Percentiles rank a stretch among this genome's conserved stretches.
Conservation (phyloP, 75 land plant species). For the Larix kaempferi region DNA sequence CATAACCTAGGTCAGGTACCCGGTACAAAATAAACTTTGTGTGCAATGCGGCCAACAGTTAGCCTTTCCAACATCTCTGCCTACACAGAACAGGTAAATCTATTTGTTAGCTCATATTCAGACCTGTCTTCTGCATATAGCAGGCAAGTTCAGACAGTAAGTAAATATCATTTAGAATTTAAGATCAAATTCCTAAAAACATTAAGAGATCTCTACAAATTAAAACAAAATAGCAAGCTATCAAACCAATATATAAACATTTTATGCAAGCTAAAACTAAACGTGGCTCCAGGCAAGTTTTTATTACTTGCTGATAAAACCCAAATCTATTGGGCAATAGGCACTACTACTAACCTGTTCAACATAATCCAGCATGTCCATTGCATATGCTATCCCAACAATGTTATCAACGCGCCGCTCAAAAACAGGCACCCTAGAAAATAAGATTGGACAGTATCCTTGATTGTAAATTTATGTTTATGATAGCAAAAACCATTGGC, state of each 20-base stretch:
- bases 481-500: not conserved
- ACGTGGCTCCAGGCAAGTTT: not conserved
- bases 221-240: not conserved
- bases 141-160: not conserved
- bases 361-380: conserved; percentile 92
- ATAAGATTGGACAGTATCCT: not conserved
- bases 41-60: conserved; percentile 83
- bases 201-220: not conserved
- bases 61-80: conserved; percentile 72
- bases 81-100: conserved; percentile 40
- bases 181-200: not conserved
- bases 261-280: not conserved
- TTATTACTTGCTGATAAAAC: not conserved
- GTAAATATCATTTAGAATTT: not conserved
- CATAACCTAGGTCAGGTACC: conserved; percentile 40
- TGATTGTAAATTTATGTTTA: not conserved
- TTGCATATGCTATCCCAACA: conserved; percentile 99
- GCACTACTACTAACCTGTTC: conserved; percentile 64
- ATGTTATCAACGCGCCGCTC: conserved; percentile 97
- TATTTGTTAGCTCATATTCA: not conserved
- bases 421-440: conserved; percentile 90
- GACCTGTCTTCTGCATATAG: not conserved
- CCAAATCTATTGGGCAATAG: not conserved
- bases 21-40: conserved; percentile 95
- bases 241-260: not conserved